Percentiles rank a stretch among this genome's conserved stretches.
phyloP scores from a whole-genome alignment of 1,139 yeast species.

The Debaryomyces singareniensis region DNA sequence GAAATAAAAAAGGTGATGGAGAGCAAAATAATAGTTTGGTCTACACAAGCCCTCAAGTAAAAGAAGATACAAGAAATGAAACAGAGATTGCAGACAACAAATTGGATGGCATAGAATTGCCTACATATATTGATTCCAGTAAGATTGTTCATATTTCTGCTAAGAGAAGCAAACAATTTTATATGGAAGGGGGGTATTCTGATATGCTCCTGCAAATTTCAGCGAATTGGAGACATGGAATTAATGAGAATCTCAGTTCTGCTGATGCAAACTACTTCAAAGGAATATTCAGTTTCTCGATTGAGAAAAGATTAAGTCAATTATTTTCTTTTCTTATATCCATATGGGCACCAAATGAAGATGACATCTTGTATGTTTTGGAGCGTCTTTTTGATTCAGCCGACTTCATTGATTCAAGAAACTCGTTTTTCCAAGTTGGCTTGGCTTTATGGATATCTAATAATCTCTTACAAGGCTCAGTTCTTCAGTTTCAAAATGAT shows the following conservation, averaged over 20 bases:
- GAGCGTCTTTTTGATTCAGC: neutral
- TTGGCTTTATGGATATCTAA: conserved; percentile 1
- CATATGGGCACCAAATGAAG: neutral
- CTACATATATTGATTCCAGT: conserved; percentile 31
- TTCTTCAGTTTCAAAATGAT: conserved; percentile 1
- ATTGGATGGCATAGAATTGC: conserved; percentile 32
- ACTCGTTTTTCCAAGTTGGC: neutral
- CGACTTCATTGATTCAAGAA: neutral
- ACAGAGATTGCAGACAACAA: neutral
- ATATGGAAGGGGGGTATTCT: conserved; percentile 6
- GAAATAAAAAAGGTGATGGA: too few species aligned
- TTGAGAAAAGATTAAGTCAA: neutral
- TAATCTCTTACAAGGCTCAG: neutral
- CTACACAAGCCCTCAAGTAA: neutral
- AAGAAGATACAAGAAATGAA: neutral
- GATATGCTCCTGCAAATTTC: conserved; percentile 15
- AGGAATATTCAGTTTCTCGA: neutral
- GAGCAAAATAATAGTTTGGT: neutral
- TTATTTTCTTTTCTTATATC: neutral
- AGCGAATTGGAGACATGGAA: conserved; percentile 9
- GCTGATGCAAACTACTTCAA: conserved; percentile 1
- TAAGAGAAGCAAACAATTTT: neutral
- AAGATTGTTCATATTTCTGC: conserved; percentile 8
- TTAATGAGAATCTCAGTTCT: neutral
- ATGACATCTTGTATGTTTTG: neutral